phyloP scores from a whole-genome alignment of 306 rosid species.

The Acmispon strigosus region DNA sequence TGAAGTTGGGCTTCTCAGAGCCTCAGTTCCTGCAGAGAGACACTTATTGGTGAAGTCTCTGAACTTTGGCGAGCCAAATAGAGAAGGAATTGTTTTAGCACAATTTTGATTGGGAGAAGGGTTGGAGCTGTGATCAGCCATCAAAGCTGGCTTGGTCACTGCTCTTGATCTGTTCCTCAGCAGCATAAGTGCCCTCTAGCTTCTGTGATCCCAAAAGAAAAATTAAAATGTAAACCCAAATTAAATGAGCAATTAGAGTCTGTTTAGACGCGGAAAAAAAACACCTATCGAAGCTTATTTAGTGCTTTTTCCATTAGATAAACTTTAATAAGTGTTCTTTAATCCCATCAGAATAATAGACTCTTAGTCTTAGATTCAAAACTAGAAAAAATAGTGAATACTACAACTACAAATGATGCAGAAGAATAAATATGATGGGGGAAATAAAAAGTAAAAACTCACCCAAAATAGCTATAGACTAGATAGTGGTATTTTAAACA shows the following conservation, averaged over 20 bases:
- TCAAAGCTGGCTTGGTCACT: conserved; percentile 68
- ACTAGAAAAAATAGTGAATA: too few relatives aligned
- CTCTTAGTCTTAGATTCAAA: too few relatives aligned
- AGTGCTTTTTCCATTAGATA: too few relatives aligned
- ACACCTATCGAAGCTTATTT: too few relatives aligned
- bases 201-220: neutral
- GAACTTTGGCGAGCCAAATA: conserved; percentile 64
- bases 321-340: too few relatives aligned
- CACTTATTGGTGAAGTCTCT: conserved; percentile 50
- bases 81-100: conserved; percentile 36
- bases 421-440: neutral
- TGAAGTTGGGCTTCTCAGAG: conserved; percentile 66
- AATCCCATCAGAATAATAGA: too few relatives aligned
- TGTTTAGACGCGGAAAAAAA: too few relatives aligned
- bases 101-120: conserved; percentile 34
- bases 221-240: neutral
- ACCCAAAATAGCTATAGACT: conserved; percentile 13
- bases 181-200: conserved; percentile 26
- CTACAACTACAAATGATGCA: neutral
- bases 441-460: neutral
- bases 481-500: neutral
- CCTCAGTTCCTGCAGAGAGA: conserved; percentile 39
- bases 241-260: neutral
- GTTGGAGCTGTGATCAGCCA: conserved; percentile 75
- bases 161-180: conserved; percentile 79